Conservation (phyloP, 1,284 basidiomycete species). For the Sparassis latifolia region DNA sequence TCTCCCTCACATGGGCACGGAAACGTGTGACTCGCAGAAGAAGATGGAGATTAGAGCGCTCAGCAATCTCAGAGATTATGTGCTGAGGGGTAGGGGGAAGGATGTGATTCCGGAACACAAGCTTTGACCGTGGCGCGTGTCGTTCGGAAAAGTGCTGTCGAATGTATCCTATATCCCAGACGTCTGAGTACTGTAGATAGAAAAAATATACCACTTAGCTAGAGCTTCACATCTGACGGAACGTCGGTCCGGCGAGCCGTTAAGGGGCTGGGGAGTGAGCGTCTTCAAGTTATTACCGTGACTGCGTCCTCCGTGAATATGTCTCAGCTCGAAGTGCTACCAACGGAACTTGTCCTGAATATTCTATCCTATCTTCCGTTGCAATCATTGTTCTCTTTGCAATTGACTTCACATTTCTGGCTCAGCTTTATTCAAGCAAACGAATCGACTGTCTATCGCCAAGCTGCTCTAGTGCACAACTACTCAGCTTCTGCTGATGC, state of each 20-base stretch:
- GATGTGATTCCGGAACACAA: slow-evolving; percentile 63
- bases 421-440: slow-evolving; percentile 38
- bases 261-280: too few relatives aligned
- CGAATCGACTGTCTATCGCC: slow-evolving; percentile 42
- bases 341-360: slow-evolving; percentile 42
- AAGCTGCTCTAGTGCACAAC: slow-evolving; percentile 42
- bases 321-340: slow-evolving; percentile 31
- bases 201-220: too few relatives aligned
- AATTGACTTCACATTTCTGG: slow-evolving; percentile 37
- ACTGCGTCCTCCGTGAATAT: slow-evolving; percentile 1
- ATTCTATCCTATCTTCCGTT: slow-evolving; percentile 42
- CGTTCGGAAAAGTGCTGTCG: too few relatives aligned
- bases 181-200: too few relatives aligned
- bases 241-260: too few relatives aligned
- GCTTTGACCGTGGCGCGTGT: neutral
- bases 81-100: slow-evolving; percentile 53
- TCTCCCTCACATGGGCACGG: slow-evolving; percentile 88
- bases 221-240: too few relatives aligned
- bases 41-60: slow-evolving; percentile 80
- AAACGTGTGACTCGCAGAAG: slow-evolving; percentile 75
- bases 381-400: slow-evolving; percentile 29
- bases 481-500: slow-evolving; percentile 30
- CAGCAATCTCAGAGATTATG: slow-evolving; percentile 63
- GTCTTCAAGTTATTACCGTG: too few relatives aligned
- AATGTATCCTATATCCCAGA: too few relatives aligned